A percentile compares a stretch with the other conserved stretches of the same genome.
Conservation (phyloP, 192 early-diverging fungal genomes). For the Coemansia sp. region DNA sequence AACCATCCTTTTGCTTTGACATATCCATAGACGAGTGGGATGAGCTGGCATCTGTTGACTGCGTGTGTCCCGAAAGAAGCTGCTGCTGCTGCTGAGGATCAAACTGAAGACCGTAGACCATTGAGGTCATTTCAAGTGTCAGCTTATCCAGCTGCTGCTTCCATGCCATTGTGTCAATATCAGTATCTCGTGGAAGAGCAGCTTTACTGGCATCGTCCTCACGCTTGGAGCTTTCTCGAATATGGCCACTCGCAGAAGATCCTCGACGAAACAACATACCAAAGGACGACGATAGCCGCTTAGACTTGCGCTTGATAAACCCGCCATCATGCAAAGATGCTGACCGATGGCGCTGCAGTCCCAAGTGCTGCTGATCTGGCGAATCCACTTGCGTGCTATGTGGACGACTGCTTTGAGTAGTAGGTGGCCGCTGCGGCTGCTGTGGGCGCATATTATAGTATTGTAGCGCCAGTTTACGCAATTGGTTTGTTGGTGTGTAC, state of each 20-base stretch:
- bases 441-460: background rate
- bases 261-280: constrained; percentile 26
- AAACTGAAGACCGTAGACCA: constrained; percentile 29
- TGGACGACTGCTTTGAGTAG: background rate
- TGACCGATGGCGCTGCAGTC: constrained; percentile 14
- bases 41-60: too few species aligned
- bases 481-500: constrained; percentile 5
- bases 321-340: constrained; percentile 22
- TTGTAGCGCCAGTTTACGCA: constrained; percentile 14
- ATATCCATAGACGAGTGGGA: too few species aligned
- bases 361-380: background rate
- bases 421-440: background rate
- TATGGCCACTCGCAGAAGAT: constrained; percentile 1
- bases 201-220: background rate
- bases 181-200: background rate
- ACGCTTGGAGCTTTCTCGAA: background rate
- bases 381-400: background rate
- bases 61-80: background rate
- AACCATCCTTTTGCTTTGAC: too few species aligned
- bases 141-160: constrained; percentile 5
- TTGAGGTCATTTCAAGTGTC: constrained; percentile 18
- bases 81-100: background rate
- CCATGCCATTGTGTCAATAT: constrained; percentile 19
- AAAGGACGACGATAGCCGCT: constrained; percentile 28
- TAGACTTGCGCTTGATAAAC: constrained; percentile 35